Conservation (phyloP, 2,329 filamentous ascomycete species). For the Orbilia oligospora region DNA sequence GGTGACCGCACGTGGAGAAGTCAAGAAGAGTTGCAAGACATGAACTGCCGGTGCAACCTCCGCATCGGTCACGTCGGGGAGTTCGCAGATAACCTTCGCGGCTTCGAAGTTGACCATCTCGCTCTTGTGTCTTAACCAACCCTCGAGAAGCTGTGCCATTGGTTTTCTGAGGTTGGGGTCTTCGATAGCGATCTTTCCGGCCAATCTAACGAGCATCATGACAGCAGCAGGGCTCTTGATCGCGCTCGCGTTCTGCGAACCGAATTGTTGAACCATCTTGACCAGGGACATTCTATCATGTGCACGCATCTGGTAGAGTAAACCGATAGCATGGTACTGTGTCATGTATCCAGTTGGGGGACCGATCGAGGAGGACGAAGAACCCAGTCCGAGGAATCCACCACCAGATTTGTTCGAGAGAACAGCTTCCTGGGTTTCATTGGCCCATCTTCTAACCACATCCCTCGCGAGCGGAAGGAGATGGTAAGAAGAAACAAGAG, state of each 20-base stretch:
- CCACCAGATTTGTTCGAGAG: slow-evolving; percentile 86
- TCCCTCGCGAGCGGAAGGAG: slow-evolving; percentile 95
- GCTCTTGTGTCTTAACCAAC: slow-evolving; percentile 97
- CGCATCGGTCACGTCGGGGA: slow-evolving; percentile 90
- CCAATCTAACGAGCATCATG: slow-evolving; percentile 91
- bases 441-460: slow-evolving; percentile 97
- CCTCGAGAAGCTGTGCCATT: slow-evolving; percentile 97
- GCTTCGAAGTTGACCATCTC: slow-evolving; percentile 99
- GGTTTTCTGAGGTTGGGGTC: slow-evolving; percentile 89
- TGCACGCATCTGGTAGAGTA: slow-evolving; percentile 96
- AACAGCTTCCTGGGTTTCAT: slow-evolving; percentile 96
- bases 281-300: slow-evolving; percentile 98
- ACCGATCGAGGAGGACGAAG: slow-evolving; percentile 79
- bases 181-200: slow-evolving; percentile 93
- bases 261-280: slow-evolving; percentile 99
- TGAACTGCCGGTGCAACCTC: slow-evolving; percentile 94
- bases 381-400: slow-evolving; percentile 92
- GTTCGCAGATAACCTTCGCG: slow-evolving; percentile 96
- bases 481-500: slow-evolving; percentile 96
- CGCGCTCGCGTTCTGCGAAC: slow-evolving; percentile 78
- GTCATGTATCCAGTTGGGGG: slow-evolving; percentile 97
- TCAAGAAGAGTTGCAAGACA: slow-evolving; percentile 95
- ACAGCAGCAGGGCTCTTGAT: slow-evolving; percentile 95
- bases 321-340: slow-evolving; percentile 97
- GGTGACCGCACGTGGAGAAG: slow-evolving; percentile 92